A percentile compares a stretch with the other conserved stretches of the same genome.
Evolutionary conservation across 768 basidiomycete species (phyloP).

Genomic region (Kwoniella mangroviensis): DNA sequence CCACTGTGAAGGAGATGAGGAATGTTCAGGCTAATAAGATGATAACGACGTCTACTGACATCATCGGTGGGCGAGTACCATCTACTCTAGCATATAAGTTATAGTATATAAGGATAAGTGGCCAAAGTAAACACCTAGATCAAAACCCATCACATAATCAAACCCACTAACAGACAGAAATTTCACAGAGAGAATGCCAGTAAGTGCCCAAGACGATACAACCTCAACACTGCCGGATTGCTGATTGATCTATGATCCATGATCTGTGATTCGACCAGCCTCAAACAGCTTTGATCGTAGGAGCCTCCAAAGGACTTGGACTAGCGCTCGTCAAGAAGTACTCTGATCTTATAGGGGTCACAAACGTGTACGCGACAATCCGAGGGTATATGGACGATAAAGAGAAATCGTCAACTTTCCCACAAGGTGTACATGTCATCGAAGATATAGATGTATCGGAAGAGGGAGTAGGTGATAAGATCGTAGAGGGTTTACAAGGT

Average conservation of each 20-base stretch:
- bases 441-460: conserved; percentile 58
- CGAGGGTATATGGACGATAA: conserved; percentile 8
- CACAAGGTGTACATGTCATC: conserved; percentile 58
- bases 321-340: conserved; percentile 58
- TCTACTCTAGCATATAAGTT: not conserved
- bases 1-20: not conserved
- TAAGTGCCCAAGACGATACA: not conserved
- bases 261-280: conserved; percentile 1
- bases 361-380: conserved; percentile 60
- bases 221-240: not conserved
- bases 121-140: not conserved
- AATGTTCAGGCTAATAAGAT: not conserved
- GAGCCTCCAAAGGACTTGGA: conserved; percentile 62
- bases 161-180: not conserved
- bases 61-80: conserved; percentile 2
- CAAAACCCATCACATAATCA: not conserved
- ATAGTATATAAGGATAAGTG: not conserved
- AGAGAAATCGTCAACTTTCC: conserved; percentile 34
- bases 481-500: conserved; percentile 58
- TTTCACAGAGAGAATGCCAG: not conserved
- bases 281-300: conserved; percentile 58
- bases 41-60: conserved; percentile 21
- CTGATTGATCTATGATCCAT: too few species aligned
- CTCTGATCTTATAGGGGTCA: conserved; percentile 34
- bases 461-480: conserved; percentile 57